Evolutionary conservation across 1,284 basidiomycete species (phyloP), one percentile per base, ranked within the genome.

Genomic region (Apiotrichum sp.): DNA sequence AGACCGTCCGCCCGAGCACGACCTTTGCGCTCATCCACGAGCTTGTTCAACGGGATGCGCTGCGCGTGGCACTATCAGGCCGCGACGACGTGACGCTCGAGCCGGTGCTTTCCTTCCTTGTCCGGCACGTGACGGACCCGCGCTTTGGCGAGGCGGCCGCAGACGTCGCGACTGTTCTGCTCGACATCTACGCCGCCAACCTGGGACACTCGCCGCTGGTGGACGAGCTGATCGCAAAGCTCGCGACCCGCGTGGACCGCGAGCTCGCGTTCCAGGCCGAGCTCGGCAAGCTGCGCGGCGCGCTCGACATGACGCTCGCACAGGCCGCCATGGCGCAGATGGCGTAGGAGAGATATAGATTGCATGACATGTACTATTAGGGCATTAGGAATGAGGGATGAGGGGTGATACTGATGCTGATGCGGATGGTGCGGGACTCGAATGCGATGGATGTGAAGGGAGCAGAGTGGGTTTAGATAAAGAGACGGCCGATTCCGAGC

Each of bases 71-170:
- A 1, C 80, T 99, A 4, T 81, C 86, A 0, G 91, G 92, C 32
- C 84, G 96, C 47, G 95, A 98, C 69, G 96, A 98, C 70, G 87
- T 98, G 33, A 82, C 95, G 3, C 80, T 99, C 3, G 93, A 97
- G 72, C 95, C 95, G 0, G 81, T 98, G 22, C 80, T 99, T 8
- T 81, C 85, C 2, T 83, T 98, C 51, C 80, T 98, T 9, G 77
- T 92, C 49, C 88, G 89, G 65, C 84, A 98, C 71, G 82, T 96
- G 48, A 81, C 86, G 3, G 93, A 98, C 74, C 89, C 93, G 48
- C 84, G 90, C 32, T 98, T 96, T 69, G 90, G 92, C 36, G 86
- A 88, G 62, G 80, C 92, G 70, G 92, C 88, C 7, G 87, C 87
- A 65, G 88, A 96, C 64, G 82, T 95, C 38, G 82, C 89, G 14